Evolutionary conservation across 2,329 filamentous ascomycete genomes (phyloP).

Genomic region (Dactylellina parvicollis): DNA sequence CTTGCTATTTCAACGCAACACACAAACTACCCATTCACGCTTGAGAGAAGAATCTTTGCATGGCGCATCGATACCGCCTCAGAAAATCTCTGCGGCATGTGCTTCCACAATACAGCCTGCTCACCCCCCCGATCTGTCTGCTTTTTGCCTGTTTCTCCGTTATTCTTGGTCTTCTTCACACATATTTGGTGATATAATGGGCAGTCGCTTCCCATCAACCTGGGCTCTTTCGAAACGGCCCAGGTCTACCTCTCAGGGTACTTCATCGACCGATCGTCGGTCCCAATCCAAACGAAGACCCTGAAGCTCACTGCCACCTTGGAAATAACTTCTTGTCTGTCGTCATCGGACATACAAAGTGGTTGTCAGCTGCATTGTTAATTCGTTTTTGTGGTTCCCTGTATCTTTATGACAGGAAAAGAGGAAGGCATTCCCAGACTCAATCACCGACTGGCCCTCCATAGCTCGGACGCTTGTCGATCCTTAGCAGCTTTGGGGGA

Average conservation of each 20-base stretch:
- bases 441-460: constrained; percentile 41
- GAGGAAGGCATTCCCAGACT: constrained; percentile 43
- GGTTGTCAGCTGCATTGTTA: constrained; percentile 47
- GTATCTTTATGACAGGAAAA: constrained; percentile 34
- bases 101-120: not conserved
- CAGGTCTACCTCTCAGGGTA: constrained; percentile 35
- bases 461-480: constrained; percentile 53
- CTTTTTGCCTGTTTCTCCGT: constrained; percentile 4
- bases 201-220: constrained; percentile 33
- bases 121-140: not conserved
- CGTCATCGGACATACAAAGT: constrained; percentile 44
- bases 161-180: not conserved
- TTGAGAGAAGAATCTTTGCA: not conserved
- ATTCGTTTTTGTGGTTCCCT: constrained; percentile 22
- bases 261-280: constrained; percentile 47
- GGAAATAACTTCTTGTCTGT: constrained; percentile 47
- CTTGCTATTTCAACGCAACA: constrained; percentile 50
- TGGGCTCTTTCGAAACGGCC: constrained; percentile 51
- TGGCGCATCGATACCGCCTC: not conserved
- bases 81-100: constrained; percentile 43
- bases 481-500: constrained; percentile 47
- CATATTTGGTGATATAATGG: constrained; percentile 24
- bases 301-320: constrained; percentile 54
- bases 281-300: constrained; percentile 53
- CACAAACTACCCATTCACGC: constrained; percentile 8